Evolutionary conservation across 140 eudicot genomes (phyloP).

Genomic region (Bidens hawaiensis): DNA sequence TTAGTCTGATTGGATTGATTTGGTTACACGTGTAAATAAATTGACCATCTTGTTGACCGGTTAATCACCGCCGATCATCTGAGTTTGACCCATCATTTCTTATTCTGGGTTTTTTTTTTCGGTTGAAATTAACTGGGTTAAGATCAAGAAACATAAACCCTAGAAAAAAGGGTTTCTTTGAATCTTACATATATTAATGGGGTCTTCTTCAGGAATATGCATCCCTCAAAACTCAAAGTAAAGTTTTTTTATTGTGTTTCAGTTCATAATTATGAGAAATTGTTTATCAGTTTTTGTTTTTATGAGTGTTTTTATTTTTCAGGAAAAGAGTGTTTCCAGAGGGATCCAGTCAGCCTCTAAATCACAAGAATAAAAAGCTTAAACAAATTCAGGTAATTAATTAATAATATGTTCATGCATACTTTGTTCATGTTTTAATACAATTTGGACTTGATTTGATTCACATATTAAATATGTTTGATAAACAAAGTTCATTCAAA

Average conservation of each 20-base stretch:
- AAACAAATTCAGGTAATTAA: constrained; percentile 62
- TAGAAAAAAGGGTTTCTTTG: background rate
- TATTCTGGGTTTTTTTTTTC: too few relatives aligned
- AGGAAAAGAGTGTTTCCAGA: constrained; percentile 77
- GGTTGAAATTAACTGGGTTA: background rate
- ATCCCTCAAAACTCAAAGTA: constrained; percentile 47
- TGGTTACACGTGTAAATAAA: background rate
- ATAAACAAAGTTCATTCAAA: too few relatives aligned
- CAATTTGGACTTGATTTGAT: background rate
- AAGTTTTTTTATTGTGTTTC: constrained; percentile 1
- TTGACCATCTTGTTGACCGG: background rate
- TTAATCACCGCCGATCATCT: constrained; percentile 1
- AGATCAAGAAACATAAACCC: constrained; percentile 15
- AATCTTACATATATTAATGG: constrained; percentile 35
- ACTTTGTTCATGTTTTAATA: background rate
- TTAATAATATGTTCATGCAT: background rate
- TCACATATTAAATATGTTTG: too few relatives aligned
- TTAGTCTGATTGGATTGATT: background rate
- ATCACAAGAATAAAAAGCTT: constrained; percentile 26
- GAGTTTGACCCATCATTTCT: too few relatives aligned
- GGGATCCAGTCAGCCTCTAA: constrained; percentile 33
- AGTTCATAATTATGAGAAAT: background rate
- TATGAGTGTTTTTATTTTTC: too few relatives aligned
- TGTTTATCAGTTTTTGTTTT: background rate
- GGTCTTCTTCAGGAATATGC: constrained; percentile 43